Evolutionary conservation across 2,329 filamentous ascomycete species (phyloP).

Genomic region (Diaporthe vaccinii): DNA sequence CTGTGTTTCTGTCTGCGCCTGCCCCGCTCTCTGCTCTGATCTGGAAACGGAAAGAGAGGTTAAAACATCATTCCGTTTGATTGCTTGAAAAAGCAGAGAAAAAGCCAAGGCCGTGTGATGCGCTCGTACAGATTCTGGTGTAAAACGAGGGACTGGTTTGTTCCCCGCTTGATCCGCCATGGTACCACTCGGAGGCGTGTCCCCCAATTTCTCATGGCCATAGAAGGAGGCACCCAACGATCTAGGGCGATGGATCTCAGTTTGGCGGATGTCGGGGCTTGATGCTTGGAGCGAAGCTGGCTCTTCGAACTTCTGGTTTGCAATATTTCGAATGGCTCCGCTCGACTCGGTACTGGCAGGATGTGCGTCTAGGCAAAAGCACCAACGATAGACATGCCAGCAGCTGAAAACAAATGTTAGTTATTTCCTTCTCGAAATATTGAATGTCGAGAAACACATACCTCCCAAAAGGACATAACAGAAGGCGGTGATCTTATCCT

Average conservation of each 20-base stretch:
- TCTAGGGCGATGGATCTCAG: slow-evolving; percentile 16
- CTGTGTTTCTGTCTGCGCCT: slow-evolving; percentile 33
- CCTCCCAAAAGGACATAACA: slow-evolving; percentile 64
- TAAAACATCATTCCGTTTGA: slow-evolving; percentile 22
- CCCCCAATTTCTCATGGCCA: slow-evolving; percentile 1
- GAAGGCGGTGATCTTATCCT: slow-evolving; percentile 68
- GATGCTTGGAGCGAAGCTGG: background rate
- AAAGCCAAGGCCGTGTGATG: slow-evolving; percentile 28
- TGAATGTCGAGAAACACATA: slow-evolving; percentile 47
- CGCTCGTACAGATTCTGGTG: slow-evolving; percentile 30
- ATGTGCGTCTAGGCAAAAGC: slow-evolving; percentile 56
- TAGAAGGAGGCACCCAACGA: background rate
- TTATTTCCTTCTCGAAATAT: background rate
- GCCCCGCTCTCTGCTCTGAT: slow-evolving; percentile 17
- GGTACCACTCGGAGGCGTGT: slow-evolving; percentile 4
- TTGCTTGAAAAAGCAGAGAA: slow-evolving; percentile 18
- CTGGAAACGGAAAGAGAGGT: slow-evolving; percentile 21
- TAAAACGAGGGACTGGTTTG: slow-evolving; percentile 13
- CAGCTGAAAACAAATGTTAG: slow-evolving; percentile 49
- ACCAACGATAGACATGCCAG: slow-evolving; percentile 62
- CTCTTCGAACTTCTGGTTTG: background rate
- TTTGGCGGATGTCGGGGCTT: slow-evolving; percentile 24
- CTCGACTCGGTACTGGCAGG: background rate
- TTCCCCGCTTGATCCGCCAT: slow-evolving; percentile 26
- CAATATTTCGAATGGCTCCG: background rate